Base-by-base conservation (phyloP, 179 eudicot genomes). In the Heliamphora pulchella region DNA sequence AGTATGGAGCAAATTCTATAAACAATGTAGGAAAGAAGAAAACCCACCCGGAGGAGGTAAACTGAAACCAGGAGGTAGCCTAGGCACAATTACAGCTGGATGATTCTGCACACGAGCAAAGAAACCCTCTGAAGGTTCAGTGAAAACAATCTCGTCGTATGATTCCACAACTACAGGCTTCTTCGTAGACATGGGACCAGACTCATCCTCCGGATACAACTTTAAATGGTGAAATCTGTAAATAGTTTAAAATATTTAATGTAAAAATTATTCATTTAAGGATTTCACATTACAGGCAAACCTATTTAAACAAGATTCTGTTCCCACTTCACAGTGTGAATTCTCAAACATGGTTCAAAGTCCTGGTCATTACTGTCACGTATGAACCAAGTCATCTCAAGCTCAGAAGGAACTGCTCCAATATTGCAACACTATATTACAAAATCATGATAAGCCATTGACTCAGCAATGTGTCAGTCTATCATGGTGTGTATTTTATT, bases 101-200 rank as follows among this genome's bases (percentile, higher is more conserved):
- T 93, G 93, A 84, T 93, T 89, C 73, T 91, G 97, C 78, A 88
- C 85, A 8, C 92, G 90, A 20, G 94, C 84, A 72, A 92, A 85
- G 84, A 93, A 89, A 71, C 87, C 89, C 83, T 93, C 98, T 4
- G 92, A 91, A 66, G 98, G 94, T 82, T 92, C 97, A 0, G 92
- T 79, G 58, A 93, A 87, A 77, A 92, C 89, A 78, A 93, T 79
- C 90, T 93, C 97, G 79, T 92, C 98, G 75, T 93, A 93, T 54
- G 93, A 86, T 85, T 93, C 98, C 67, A 87, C 87, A 67, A 92
- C 90, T 47, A 93, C 94, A 55, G 98, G 97, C 87, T 92, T 93
- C 87, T 93, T 93, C 31, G 85, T 89, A 46, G 98, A 90, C 86
- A 93, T 71, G 46, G 93, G 86, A 80, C 98, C 96, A 57, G 96